Evolutionary conservation across 352 stramenopile genomes (phyloP), one percentile per base, ranked within the genome.

Genomic region (Ochromonadaceae sp.): DNA sequence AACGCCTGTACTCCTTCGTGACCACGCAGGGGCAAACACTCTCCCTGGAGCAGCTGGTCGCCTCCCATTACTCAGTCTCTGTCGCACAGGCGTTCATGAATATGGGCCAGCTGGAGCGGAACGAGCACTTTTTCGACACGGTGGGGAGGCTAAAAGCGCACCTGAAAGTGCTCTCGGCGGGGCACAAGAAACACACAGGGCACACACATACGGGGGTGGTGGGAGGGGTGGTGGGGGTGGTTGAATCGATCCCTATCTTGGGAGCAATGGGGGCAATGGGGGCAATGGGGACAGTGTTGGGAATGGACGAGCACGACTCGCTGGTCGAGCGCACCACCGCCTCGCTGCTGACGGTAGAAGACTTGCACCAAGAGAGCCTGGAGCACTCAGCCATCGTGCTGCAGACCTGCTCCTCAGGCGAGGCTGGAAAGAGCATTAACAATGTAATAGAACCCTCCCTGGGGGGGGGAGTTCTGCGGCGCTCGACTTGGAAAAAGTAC

Each of bases 401-500:
- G 3, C 14, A 49, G 10, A 31, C 31, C 7, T 60, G 22, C 47
- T 22, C 43, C 9, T 28, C 43, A 10, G 10, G 9, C 5, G 10
- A 44, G 32, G 52, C 35, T 26, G 22, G 22, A n/a, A 39, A 60
- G 4, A 3, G 43, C 1, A 50, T 32, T n/a, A 46, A 44, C 35
- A 60, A 60, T 60, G 52, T 60, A 2, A 60, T 60, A 22, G 9
- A 22, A n/a, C 17, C 35, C 9, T 39, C 48, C 4, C 4, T 52
- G 9, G 55, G 55, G 25, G 55, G 55, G 22, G 22, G 14, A 26
- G 14, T 63, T 12, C 41, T 63, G 20, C 4, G 55, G 41, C 34
- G 55, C 25, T 34, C 10, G 12, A 26, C 25, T 12, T 63, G 55
- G 55, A 63, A 63, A 28, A 63, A 63, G 39, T 41, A 38, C 30